These are phyloP conservation scores for Pugionium dolabratum DNA, from an alignment of 345 rosid genomes.

Conservation along the genomic window DNA sequence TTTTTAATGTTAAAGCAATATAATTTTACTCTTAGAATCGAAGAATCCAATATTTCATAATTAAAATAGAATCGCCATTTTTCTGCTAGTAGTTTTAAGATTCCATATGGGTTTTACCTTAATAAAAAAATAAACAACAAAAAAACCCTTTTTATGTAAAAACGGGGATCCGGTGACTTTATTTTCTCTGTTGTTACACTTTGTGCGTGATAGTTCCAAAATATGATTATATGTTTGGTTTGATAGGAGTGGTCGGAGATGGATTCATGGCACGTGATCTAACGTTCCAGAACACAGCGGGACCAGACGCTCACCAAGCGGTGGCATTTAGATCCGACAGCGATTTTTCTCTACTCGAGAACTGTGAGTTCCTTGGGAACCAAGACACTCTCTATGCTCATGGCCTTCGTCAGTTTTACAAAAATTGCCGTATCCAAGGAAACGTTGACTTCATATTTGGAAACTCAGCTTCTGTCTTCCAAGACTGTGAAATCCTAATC, in stretches of 20 bases:
- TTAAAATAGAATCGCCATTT: no score
- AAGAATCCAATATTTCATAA: no score
- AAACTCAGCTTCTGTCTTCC: slow-evolving; percentile 74
- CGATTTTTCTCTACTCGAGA: slow-evolving; percentile 66
- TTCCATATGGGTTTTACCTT: no score
- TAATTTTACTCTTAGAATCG: no score
- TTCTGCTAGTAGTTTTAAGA: no score
- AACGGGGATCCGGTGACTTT: no score
- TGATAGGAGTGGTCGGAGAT: slow-evolving; percentile 80
- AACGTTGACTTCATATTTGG: slow-evolving; percentile 96
- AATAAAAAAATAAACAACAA: no score
- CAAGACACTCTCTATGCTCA: slow-evolving; percentile 93
- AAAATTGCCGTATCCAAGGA: slow-evolving; percentile 75
- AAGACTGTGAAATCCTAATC: slow-evolving; percentile 61
- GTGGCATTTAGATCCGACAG: slow-evolving; percentile 92
- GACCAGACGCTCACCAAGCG: slow-evolving; percentile 83
- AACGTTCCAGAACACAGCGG: slow-evolving; percentile 83
- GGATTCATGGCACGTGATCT: slow-evolving; percentile 94
- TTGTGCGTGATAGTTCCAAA: background rate
- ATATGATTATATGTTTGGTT: slow-evolving; percentile 5
- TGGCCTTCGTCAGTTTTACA: slow-evolving; percentile 85
- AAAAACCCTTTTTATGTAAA: no score
- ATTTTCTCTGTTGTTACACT: no score
- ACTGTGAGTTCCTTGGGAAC: slow-evolving; percentile 86
- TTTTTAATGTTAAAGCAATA: slow-evolving; percentile 17